Percentiles rank a stretch among this genome's conserved stretches.
Evolutionary conservation across 2,329 filamentous ascomycete genomes (phyloP).

Genomic region (Colletotrichum eleusines): DNA sequence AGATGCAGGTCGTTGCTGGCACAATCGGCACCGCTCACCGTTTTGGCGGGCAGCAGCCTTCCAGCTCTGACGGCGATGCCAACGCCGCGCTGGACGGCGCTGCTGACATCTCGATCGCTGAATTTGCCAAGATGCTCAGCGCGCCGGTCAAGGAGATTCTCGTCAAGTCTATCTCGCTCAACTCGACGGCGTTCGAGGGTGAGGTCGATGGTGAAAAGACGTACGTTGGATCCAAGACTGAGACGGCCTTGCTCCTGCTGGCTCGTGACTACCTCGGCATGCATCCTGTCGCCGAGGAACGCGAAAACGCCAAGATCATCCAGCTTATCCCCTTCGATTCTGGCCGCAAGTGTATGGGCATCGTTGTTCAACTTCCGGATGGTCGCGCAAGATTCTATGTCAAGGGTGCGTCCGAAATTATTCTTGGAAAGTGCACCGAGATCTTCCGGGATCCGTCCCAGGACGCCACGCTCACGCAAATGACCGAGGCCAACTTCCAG

Average conservation of each 20-base stretch:
- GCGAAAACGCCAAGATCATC: slow-evolving; percentile 68
- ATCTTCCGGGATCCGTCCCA: slow-evolving; percentile 63
- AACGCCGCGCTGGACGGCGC: slow-evolving; percentile 47
- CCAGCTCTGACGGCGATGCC: slow-evolving; percentile 45
- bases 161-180: slow-evolving; percentile 71
- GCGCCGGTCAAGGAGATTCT: slow-evolving; percentile 64
- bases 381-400: slow-evolving; percentile 69
- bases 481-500: slow-evolving; percentile 66
- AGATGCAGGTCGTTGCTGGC: slow-evolving; percentile 75
- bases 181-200: slow-evolving; percentile 82
- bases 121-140: slow-evolving; percentile 62
- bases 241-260: slow-evolving; percentile 79
- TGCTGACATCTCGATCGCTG: slow-evolving; percentile 57
- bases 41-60: slow-evolving; percentile 60
- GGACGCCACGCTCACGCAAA: slow-evolving; percentile 55
- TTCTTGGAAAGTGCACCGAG: slow-evolving; percentile 68
- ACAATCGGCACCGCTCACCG: slow-evolving; percentile 67
- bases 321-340: slow-evolving; percentile 84
- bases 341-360: slow-evolving; percentile 78
- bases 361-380: slow-evolving; percentile 64
- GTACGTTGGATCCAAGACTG: slow-evolving; percentile 83
- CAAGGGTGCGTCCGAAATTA: slow-evolving; percentile 75
- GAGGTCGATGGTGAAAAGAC: slow-evolving; percentile 74
- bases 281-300: slow-evolving; percentile 73
- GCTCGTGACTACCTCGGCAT: slow-evolving; percentile 76